A percentile compares a stretch with the other conserved stretches of the same genome.
Conservation (phyloP, 2,329 filamentous ascomycete genomes). For the Aureobasidium leucospermi region DNA sequence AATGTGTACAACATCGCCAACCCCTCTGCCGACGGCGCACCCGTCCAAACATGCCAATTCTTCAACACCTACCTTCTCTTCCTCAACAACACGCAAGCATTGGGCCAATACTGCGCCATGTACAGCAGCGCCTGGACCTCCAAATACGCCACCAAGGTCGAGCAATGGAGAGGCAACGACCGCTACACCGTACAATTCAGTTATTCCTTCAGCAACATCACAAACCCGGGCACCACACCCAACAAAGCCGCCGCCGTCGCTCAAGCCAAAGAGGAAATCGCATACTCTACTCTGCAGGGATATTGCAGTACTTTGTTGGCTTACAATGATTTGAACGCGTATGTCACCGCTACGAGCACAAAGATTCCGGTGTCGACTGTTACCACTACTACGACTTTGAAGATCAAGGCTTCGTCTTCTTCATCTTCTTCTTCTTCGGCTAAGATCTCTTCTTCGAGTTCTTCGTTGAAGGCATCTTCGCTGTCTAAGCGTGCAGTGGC, state of each 20-base stretch:
- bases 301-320: not conserved
- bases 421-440: not conserved
- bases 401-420: not conserved
- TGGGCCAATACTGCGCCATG: constrained; percentile 14
- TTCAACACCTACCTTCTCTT: constrained; percentile 12
- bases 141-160: constrained; percentile 18
- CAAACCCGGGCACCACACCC: not conserved
- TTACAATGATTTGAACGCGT: not conserved
- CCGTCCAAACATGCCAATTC: not conserved
- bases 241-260: constrained; percentile 14
- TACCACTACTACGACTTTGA: not conserved
- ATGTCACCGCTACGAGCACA: not conserved
- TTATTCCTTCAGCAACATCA: constrained; percentile 14
- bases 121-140: constrained; percentile 16
- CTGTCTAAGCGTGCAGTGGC: not conserved
- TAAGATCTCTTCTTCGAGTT: not conserved
- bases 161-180: constrained; percentile 13
- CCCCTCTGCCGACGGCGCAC: constrained; percentile 7
- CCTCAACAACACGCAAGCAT: constrained; percentile 1
- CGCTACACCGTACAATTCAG: constrained; percentile 11
- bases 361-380: not conserved
- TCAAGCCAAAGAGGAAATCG: constrained; percentile 16
- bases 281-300: not conserved
- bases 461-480: not conserved
- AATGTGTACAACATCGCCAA: constrained; percentile 18